phyloP scores from a whole-genome alignment of 2,329 filamentous ascomycete genomes.

The Clonostachys solani region DNA sequence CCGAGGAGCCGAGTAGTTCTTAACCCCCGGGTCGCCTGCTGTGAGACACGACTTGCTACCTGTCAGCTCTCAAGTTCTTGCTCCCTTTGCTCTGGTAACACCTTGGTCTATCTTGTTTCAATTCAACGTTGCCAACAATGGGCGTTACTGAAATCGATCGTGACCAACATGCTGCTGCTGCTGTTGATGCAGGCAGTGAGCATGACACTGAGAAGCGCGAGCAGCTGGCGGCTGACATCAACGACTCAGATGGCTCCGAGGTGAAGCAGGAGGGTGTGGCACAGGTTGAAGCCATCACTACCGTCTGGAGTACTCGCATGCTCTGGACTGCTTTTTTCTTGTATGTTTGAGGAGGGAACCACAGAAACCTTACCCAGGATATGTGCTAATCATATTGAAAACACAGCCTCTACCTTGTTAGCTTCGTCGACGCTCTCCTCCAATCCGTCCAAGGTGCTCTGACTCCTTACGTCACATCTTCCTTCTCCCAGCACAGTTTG shows the following conservation, averaged over 20 bases:
- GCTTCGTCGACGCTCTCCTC: slow-evolving; percentile 30
- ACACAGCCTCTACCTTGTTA: slow-evolving; percentile 30
- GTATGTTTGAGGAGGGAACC: slow-evolving; percentile 16
- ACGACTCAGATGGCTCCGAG: slow-evolving; percentile 12
- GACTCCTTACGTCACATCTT: slow-evolving; percentile 61
- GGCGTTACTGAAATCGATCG: background rate
- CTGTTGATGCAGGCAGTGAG: background rate
- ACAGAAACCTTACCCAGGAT: background rate
- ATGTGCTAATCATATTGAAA: background rate
- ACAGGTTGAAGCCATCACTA: slow-evolving; percentile 30
- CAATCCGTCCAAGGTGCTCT: slow-evolving; percentile 39
- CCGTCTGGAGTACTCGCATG: slow-evolving; percentile 28
- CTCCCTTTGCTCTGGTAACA: no score
- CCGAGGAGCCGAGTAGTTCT: no score
- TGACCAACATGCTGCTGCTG: background rate
- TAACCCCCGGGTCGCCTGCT: no score
- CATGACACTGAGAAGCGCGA: background rate
- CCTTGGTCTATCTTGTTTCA: background rate
- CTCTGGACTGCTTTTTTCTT: slow-evolving; percentile 31
- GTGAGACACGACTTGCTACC: no score
- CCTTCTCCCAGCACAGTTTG: slow-evolving; percentile 60
- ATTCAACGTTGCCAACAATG: background rate
- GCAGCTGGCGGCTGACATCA: background rate
- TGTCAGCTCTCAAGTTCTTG: no score
- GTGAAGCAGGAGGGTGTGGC: slow-evolving; percentile 31